Evolutionary conservation across 1,139 yeast species (phyloP).

Genomic region (Taiozyma sp.): DNA sequence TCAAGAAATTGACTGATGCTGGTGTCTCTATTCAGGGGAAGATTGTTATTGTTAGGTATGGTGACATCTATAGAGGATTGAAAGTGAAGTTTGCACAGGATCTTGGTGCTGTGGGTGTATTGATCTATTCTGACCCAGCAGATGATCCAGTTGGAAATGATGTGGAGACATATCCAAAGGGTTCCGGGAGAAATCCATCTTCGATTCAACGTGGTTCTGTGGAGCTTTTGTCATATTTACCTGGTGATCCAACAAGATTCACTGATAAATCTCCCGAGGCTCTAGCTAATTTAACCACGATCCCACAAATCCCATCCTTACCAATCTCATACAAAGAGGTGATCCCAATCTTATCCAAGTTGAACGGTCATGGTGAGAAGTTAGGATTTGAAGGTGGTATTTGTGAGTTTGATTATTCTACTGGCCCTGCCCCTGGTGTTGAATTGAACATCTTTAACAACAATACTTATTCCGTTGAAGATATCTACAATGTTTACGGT

Average conservation of each 20-base stretch:
- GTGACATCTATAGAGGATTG: slow-evolving; percentile 55
- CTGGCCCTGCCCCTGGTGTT: slow-evolving; percentile 53
- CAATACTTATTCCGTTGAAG: slow-evolving; percentile 53
- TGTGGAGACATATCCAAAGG: slow-evolving; percentile 59
- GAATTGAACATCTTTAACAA: slow-evolving; percentile 45
- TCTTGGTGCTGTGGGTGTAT: slow-evolving; percentile 52
- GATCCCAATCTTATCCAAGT: slow-evolving; percentile 43
- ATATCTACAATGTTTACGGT: slow-evolving; percentile 57
- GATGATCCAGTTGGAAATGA: slow-evolving; percentile 46
- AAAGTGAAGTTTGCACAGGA: slow-evolving; percentile 67
- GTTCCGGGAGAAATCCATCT: slow-evolving; percentile 65
- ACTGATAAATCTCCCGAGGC: slow-evolving; percentile 79
- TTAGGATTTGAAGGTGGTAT: slow-evolving; percentile 35
- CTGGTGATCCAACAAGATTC: slow-evolving; percentile 75
- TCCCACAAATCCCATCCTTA: slow-evolving; percentile 56
- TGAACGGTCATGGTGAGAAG: slow-evolving; percentile 50
- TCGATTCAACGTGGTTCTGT: slow-evolving; percentile 81
- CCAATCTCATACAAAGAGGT: slow-evolving; percentile 59
- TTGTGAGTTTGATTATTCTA: slow-evolving; percentile 41
- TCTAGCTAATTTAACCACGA: slow-evolving; percentile 42
- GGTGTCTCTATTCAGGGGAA: slow-evolving; percentile 46
- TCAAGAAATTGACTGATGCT: slow-evolving; percentile 34
- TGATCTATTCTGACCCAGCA: slow-evolving; percentile 61
- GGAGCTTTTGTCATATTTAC: slow-evolving; percentile 65
- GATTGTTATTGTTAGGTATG: slow-evolving; percentile 57